Evolutionary conservation across 2,329 filamentous ascomycete species (phyloP).

Genomic region (Aspergillus hortae): DNA sequence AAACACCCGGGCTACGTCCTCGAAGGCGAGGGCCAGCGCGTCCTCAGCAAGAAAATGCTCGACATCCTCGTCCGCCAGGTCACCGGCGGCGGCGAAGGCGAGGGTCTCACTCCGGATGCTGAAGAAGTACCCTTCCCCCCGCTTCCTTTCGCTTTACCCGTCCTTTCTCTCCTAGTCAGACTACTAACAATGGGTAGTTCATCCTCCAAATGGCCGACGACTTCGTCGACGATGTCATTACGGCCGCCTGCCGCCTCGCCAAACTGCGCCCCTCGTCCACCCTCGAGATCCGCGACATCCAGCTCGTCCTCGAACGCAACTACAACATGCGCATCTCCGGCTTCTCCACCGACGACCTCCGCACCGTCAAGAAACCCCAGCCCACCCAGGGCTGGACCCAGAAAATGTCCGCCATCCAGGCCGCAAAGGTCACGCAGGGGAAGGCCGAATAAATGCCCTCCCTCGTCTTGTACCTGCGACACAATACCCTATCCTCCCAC

Average conservation of each 20-base stretch:
- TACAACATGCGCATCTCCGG: constrained; percentile 93
- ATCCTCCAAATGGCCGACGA: constrained; percentile 87
- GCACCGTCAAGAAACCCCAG: constrained; percentile 89
- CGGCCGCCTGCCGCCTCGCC: constrained; percentile 81
- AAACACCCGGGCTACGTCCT: constrained; percentile 81
- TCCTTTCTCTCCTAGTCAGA: not conserved
- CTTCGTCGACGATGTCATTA: constrained; percentile 88
- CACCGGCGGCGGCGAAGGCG: constrained; percentile 72
- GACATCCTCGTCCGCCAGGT: constrained; percentile 94
- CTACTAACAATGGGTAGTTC: constrained; percentile 52
- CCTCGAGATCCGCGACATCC: constrained; percentile 82
- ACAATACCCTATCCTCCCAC: too few relatives aligned
- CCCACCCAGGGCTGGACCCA: constrained; percentile 85
- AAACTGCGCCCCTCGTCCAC: constrained; percentile 89
- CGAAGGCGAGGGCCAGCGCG: constrained; percentile 85
- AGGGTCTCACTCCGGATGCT: constrained; percentile 82
- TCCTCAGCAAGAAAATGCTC: constrained; percentile 96
- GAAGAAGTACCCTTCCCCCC: constrained; percentile 69
- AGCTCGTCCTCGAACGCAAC: constrained; percentile 76
- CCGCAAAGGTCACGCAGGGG: constrained; percentile 67
- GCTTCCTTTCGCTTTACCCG: constrained; percentile 1
- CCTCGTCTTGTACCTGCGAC: not conserved
- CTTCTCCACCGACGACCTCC: constrained; percentile 88
- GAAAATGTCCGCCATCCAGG: constrained; percentile 96
- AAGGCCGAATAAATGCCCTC: constrained; percentile 38